phyloP scores from a whole-genome alignment of 768 basidiomycete genomes.

The Coprinopsis marcescibilis region DNA sequence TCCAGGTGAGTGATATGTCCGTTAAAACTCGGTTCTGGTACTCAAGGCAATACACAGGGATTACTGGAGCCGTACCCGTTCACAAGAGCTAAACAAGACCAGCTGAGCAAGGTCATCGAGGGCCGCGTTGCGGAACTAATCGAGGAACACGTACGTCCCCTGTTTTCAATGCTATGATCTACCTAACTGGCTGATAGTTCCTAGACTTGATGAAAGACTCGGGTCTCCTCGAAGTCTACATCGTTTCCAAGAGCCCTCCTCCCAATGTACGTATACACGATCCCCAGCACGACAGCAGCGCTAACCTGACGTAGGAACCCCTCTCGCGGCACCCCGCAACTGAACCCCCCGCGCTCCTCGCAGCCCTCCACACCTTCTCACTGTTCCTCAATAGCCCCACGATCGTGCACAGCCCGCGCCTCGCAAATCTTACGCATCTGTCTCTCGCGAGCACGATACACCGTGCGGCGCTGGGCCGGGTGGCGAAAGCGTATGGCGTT shows the following conservation, averaged over 20 bases:
- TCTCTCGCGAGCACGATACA: slow-evolving; percentile 67
- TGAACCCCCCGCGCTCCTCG: slow-evolving; percentile 55
- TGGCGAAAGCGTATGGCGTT: slow-evolving; percentile 64
- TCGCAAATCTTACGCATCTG: slow-evolving; percentile 67
- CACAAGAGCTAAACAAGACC: slow-evolving; percentile 51
- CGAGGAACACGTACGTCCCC: slow-evolving; percentile 71
- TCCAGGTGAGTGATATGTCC: slow-evolving; percentile 50
- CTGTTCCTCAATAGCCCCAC: slow-evolving; percentile 80
- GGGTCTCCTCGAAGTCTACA: slow-evolving; percentile 42
- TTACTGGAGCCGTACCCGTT: slow-evolving; percentile 66
- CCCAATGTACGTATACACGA: slow-evolving; percentile 29
- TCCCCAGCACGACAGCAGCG: not conserved
- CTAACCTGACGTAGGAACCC: slow-evolving; percentile 35
- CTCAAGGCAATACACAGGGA: slow-evolving; percentile 42
- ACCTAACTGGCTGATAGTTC: slow-evolving; percentile 28
- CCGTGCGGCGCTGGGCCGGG: slow-evolving; percentile 59
- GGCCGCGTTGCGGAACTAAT: slow-evolving; percentile 58
- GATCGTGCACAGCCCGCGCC: slow-evolving; percentile 74
- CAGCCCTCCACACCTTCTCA: slow-evolving; percentile 66
- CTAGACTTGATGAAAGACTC: slow-evolving; percentile 48
- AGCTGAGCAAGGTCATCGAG: slow-evolving; percentile 58
- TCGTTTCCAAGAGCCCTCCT: slow-evolving; percentile 34
- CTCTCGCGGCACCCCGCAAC: slow-evolving; percentile 71
- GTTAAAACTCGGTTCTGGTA: slow-evolving; percentile 4
- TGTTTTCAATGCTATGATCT: not conserved